phyloP scores from a whole-genome alignment of 257 asterid genomes.

The Salvia rosmarinus region DNA sequence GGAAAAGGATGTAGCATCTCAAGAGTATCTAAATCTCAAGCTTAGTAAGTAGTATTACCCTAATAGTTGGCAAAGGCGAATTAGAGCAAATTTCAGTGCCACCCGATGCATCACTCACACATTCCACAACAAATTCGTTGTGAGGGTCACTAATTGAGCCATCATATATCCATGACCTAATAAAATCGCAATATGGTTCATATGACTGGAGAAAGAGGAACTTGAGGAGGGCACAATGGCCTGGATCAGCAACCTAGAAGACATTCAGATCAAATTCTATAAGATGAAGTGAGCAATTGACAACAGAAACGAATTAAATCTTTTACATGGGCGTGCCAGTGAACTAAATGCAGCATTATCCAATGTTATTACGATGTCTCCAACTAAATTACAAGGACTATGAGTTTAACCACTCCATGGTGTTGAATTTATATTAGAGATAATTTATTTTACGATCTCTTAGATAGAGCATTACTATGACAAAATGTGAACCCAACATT shows the following conservation, averaged over 20 bases:
- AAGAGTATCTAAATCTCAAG: constrained; percentile 32
- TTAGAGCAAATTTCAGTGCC: too few species aligned
- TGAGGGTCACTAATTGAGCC: constrained; percentile 82
- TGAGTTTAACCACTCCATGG: constrained; percentile 23
- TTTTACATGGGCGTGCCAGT: constrained; percentile 11
- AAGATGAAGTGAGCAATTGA: constrained; percentile 28
- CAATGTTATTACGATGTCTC: constrained; percentile 6
- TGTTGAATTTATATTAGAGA: constrained; percentile 26
- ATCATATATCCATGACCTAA: constrained; percentile 93
- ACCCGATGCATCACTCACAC: constrained; percentile 40
- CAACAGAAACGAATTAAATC: constrained; percentile 6
- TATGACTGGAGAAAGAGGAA: constrained; percentile 81
- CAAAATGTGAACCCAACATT: constrained; percentile 17
- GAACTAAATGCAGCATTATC: constrained; percentile 21
- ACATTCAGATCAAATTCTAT: constrained; percentile 28
- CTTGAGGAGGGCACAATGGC: constrained; percentile 75
- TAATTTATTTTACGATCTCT: not conserved
- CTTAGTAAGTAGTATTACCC: constrained; percentile 57
- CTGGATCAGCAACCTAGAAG: constrained; percentile 85
- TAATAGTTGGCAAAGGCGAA: constrained; percentile 64
- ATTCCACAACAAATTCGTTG: constrained; percentile 80
- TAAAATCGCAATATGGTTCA: constrained; percentile 85
- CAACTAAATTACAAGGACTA: constrained; percentile 22
- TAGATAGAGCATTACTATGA: constrained; percentile 8
- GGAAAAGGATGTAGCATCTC: constrained; percentile 34